Evolutionary conservation across 805 yeast species (phyloP), one percentile per base, ranked within the genome.

Genomic region (Cyberlindnera sargentensis): DNA sequence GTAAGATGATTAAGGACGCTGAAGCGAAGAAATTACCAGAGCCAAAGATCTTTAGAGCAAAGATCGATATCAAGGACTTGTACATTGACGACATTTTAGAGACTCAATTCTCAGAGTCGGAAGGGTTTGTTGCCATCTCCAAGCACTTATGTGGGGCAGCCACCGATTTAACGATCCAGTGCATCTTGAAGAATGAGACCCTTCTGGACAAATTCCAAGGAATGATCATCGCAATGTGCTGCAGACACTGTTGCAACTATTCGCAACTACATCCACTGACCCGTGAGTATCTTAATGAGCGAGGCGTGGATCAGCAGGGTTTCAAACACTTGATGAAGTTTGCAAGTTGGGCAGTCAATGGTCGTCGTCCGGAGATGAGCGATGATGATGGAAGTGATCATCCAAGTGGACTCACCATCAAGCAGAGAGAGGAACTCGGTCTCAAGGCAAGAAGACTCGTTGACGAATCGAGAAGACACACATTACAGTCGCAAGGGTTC

Each of bases 91-190:
- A 66, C 24, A 68, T 79, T 15, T 47, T 79, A 2, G 55, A 57
- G 23, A 55, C 50, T 2, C 55, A 64, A 31, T 48, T 51, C 20
- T 26, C 44, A 5, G 37, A 40, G 31, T 31, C 42, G 1, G 42
- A 41, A 24, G 41, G 46, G 3, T 58, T 71, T 34, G 81, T 83
- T 7, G 87, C 81, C 2, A 76, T 89, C 3, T 88, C 96, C 4
- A 89, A 89, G 60, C 97, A 89, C 64, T 64, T 90, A 31, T 89
- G 97, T 64, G 97, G 97, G 5, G 95, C 84, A 3, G 97, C 97
- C 1, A 90, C 96, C 0, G 97, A 89, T 60, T 66, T 89, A 40
- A 84, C 96, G 0, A 62, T 90, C 26, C 70, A 78, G 51, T 82
- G 88, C 63, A 59, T 88, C 3, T 47, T 71, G 37, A 73, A 74